Base-by-base conservation (phyloP, 2,329 filamentous ascomycete species). In the Neophaeococcomyces aloes region DNA sequence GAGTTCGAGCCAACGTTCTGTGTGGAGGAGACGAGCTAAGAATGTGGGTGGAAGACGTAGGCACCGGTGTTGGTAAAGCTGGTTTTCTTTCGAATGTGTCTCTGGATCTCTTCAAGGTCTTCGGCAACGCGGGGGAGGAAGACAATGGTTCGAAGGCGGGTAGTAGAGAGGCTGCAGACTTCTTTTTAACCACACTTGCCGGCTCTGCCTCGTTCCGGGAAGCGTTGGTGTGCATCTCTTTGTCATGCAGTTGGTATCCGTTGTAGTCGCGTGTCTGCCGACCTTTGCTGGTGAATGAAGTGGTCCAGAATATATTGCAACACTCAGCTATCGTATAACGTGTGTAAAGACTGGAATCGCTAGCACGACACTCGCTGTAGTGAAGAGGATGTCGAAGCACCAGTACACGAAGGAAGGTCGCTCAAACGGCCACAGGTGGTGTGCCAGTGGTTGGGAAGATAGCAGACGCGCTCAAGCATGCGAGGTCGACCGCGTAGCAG, bases 41-140 rank as follows among this genome's bases (percentile, higher is more conserved):
- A 56, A 95, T 86, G 57, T 85, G 86, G 35, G 89, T 94, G 53
- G 86, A 94, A 3, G 91, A 96, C 3, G 89, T 95, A 15, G 89
- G 88, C 48, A 94, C 76, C 1, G 91, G 91, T 2, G 91, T 96
- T 32, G 91, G 91, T 59, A 82, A 86, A 53, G 63, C 62, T 44
- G 59, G 52, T 43, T 64, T 58, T 19, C 60, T 59, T 25, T 61
- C 59, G 46, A 62, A 58, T 32, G 62, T 61, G 53, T 67, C 66
- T 56, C 65, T 63, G 57, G 64, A 63, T 49, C 67, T 65, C 58
- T 70, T 70, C 38, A 62, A 57, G 3, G 67, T 65, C 45, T 68
- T 64, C 56, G 68, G 68, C 46, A 70, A 60, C 48, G 62, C 63
- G 40, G 68, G 68, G 29, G 68, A 70, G 29, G 68, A 70, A 46